Base-by-base conservation (phyloP, 345 rosid genomes). In the Populus pruinosa region DNA sequence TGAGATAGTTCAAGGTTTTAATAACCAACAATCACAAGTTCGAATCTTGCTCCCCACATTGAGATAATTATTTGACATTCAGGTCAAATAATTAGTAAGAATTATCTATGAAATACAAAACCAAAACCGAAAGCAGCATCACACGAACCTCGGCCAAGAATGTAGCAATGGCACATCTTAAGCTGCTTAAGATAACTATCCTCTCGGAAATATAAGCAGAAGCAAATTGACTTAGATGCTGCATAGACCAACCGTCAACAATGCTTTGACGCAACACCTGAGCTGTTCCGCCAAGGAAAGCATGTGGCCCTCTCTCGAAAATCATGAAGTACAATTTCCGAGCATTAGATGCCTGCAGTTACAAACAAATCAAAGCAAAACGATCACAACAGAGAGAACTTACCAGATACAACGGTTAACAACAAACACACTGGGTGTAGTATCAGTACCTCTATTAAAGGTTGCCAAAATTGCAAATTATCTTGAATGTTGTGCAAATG, bases 261-360 rank as follows among this genome's bases (percentile, higher is more conserved):
- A 87, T 39, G 66, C 79, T 80, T 74, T 84, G 85, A 14, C 61
- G 86, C 14, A 91, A 65, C 41, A 93, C 73, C 83, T 87, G 86
- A 5, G 76, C 75, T 13, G 89, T 67, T 73, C 86, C 94, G 67
- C 87, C 79, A 69, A 90, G 59, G 80, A 95, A 93, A 81, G 96
- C 98, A 53, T 72, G 69, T 1, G 98, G 99, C 29, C 99, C 99
- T 87, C 99, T 90, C 90, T 95, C 99, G 29, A 90, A 90, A 39
- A 93, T 63, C 92, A 92, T 92, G 84, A 88, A 93, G 85, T 87
- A 89, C 5, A 89, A 83, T 83, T 89, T 95, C 21, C 84, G 86
- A 78, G 90, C 87, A 87, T 86, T 71, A 55, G 97, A 90, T 44
- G 88, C 94, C 99, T 95, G 73, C 63, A 76, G 33, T 31, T 20